Percentiles rank a stretch among this genome's conserved stretches.
Conservation (phyloP, 805 yeast genomes). For the Candida pini region DNA sequence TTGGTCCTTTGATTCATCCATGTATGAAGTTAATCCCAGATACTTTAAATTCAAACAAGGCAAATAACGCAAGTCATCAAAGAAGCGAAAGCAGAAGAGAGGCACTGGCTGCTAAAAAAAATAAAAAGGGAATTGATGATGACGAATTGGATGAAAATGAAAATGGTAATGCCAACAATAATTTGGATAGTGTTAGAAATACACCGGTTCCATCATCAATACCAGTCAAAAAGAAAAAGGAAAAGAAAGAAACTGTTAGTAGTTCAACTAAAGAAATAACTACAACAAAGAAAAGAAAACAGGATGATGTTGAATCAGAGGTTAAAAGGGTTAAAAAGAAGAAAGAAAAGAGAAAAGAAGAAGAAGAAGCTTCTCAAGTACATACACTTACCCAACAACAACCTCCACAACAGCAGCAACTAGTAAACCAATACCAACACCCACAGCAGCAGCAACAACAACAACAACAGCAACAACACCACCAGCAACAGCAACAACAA, state of each 20-base stretch:
- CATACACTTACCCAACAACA: slow-evolving; percentile 1
- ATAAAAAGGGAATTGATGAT: slow-evolving; percentile 11
- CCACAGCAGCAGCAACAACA: not conserved
- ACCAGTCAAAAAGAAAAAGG: slow-evolving; percentile 9
- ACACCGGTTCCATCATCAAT: slow-evolving; percentile 3
- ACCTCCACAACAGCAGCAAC: not conserved
- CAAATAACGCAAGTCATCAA: slow-evolving; percentile 50
- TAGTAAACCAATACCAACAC: not conserved
- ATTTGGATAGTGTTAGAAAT: slow-evolving; percentile 6
- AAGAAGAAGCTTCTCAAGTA: not conserved
- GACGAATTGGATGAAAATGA: slow-evolving; percentile 21
- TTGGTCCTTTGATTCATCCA: slow-evolving; percentile 83
- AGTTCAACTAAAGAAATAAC: not conserved
- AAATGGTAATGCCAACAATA: slow-evolving; percentile 13
- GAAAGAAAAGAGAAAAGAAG: not conserved
- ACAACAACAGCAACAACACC: not conserved
- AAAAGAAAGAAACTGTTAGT: slow-evolving; percentile 9
- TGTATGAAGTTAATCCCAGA: slow-evolving; percentile 85
- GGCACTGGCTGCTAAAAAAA: slow-evolving; percentile 81
- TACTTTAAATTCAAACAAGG: too few species aligned
- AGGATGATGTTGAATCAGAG: too few species aligned
- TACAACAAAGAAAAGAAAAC: not conserved
- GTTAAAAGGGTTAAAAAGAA: not conserved
- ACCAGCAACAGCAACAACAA: not conserved
- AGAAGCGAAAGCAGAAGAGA: slow-evolving; percentile 85